Evolutionary conservation across 179 eudicot species (phyloP), one percentile per base, ranked within the genome.

Genomic region (Gypsophila paniculata): DNA sequence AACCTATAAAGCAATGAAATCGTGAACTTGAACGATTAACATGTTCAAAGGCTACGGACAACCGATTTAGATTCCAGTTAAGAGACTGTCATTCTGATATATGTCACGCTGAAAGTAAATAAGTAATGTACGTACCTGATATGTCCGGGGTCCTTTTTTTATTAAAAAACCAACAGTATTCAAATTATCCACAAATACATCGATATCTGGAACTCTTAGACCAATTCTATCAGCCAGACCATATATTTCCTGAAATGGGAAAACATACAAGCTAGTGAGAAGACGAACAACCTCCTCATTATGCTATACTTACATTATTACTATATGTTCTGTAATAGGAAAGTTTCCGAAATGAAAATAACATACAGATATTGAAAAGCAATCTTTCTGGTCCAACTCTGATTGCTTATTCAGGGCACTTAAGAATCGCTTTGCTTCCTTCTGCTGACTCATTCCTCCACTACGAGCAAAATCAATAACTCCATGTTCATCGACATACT

Each of bases 401-500:
- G 97, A 90, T 74, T 88, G 95, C 82, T 84, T 85, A 76, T 88
- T 91, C 75, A 91, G 89, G 71, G 96, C 94, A 83, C 84, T 85
- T 75, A 91, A 76, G 80, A 94, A 94, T 75, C 97, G 83, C 68
- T 95, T 91, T 71, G 97, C 93, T 86, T 95, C 97, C 84, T 95
- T 95, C 68, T 85, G 96, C 69, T 87, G 97, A 71, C 97, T 92
- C 99, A 95, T 95, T 58, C 99, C 99, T 52, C 99, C 99, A 76
- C 97, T 88, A 71, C 96, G 89, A 53, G 92, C 92, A 74, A 87
- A 94, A 82, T 94, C 99, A 69, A 94, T 82, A 65, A 85, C 76
- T 51, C 99, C 99, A 63, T 87, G 91, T 77, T 94, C 99, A 71
- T 94, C 89, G 15, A 91, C 90, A 64, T 85, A 94, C 83, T 94